Percentiles rank a stretch among this genome's conserved stretches.
Evolutionary conservation across 768 basidiomycete genomes (phyloP).

Genomic region (Amanita exitialis): DNA sequence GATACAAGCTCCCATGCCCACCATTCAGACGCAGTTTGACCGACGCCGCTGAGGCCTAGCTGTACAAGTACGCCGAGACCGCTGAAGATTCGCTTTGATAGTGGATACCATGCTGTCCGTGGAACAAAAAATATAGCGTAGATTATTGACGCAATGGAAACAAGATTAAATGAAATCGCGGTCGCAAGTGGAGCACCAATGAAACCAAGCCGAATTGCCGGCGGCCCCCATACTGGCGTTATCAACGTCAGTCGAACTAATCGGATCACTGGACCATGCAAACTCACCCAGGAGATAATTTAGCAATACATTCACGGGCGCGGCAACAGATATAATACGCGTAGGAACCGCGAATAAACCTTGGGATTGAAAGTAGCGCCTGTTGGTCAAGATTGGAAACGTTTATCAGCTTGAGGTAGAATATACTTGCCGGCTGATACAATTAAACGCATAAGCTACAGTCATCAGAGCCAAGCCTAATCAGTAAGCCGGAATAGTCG

Average conservation of each 20-base stretch:
- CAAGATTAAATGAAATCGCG: conserved; percentile 82
- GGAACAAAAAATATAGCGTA: conserved; percentile 58
- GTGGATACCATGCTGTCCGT: conserved; percentile 75
- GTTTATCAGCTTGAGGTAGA: conserved; percentile 7
- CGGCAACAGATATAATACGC: conserved; percentile 68
- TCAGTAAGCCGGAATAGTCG: conserved; percentile 6
- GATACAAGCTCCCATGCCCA: conserved; percentile 93
- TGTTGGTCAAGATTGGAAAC: conserved; percentile 12
- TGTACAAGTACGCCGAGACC: conserved; percentile 58
- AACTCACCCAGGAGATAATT: conserved; percentile 75
- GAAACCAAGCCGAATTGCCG: conserved; percentile 72
- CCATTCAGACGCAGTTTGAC: conserved; percentile 87
- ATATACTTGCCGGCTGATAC: conserved; percentile 30
- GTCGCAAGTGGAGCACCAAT: conserved; percentile 90
- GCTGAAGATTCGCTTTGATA: conserved; percentile 54
- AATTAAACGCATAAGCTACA: conserved; percentile 41
- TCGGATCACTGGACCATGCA: background rate
- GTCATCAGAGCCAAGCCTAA: background rate
- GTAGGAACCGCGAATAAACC: conserved; percentile 83
- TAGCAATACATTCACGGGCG: conserved; percentile 76
- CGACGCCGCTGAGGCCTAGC: conserved; percentile 78
- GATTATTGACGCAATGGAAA: conserved; percentile 46
- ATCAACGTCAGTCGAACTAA: background rate
- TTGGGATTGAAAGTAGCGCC: conserved; percentile 79
- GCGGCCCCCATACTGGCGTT: conserved; percentile 69